Evolutionary conservation across 2,329 filamentous ascomycete species (phyloP).

Genomic region (Clarireedia paspali): DNA sequence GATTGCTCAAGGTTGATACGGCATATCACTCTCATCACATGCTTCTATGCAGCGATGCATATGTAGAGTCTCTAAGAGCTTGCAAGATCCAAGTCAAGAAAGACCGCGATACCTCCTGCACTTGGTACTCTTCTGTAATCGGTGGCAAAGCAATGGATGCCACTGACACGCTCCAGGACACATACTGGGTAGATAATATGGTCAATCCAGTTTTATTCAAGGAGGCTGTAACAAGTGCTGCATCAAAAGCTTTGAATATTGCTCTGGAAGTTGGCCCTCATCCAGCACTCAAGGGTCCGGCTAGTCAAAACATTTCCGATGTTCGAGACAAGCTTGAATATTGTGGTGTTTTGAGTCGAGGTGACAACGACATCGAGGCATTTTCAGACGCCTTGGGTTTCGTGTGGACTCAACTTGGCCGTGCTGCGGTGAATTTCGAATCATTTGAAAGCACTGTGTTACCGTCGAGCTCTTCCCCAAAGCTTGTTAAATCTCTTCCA

Average conservation of each 20-base stretch:
- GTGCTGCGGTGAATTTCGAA: background rate
- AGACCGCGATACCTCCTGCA: no score
- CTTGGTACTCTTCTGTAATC: constrained; percentile 29
- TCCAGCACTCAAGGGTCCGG: constrained; percentile 17
- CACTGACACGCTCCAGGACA: constrained; percentile 3
- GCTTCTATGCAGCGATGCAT: constrained; percentile 1
- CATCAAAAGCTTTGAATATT: constrained; percentile 9
- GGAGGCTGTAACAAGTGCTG: constrained; percentile 28
- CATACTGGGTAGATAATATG: constrained; percentile 33
- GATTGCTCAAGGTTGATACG: constrained; percentile 13
- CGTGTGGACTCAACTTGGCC: background rate
- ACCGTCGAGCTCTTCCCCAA: no score
- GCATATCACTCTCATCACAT: constrained; percentile 24
- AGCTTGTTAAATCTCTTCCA: constrained; percentile 2
- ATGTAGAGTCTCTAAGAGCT: background rate
- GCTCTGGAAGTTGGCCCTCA: constrained; percentile 22
- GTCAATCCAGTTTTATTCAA: constrained; percentile 35
- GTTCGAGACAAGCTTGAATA: constrained; percentile 7
- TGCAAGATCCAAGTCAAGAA: background rate
- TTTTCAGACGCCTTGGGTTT: constrained; percentile 17
- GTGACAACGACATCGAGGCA: constrained; percentile 11
- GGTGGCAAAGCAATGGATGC: background rate
- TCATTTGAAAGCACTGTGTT: background rate
- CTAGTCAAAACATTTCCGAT: constrained; percentile 12
- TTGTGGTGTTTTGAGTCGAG: constrained; percentile 12